Conservation (phyloP, 805 yeast genomes). For the Candida xyloterini region DNA sequence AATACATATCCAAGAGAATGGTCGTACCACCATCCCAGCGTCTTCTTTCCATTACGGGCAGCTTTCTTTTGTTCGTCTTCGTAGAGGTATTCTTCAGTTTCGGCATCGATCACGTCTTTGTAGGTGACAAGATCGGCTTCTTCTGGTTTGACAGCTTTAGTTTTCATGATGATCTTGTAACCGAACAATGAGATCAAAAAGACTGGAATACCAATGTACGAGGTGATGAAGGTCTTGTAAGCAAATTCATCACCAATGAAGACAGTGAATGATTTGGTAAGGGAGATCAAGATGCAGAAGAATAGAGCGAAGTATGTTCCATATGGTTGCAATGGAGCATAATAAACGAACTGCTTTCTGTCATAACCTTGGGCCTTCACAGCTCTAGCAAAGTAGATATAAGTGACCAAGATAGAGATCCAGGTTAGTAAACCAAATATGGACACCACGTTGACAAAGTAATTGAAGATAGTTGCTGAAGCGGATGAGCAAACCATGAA, state of each 20-base stretch:
- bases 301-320: slow-evolving; percentile 58
- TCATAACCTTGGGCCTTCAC: slow-evolving; percentile 64
- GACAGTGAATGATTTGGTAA: slow-evolving; percentile 71
- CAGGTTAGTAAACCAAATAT: slow-evolving; percentile 74
- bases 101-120: slow-evolving; percentile 54
- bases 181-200: slow-evolving; percentile 54
- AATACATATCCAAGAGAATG: slow-evolving; percentile 30
- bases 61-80: slow-evolving; percentile 16
- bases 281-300: slow-evolving; percentile 51
- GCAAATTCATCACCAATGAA: slow-evolving; percentile 53
- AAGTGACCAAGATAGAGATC: slow-evolving; percentile 67
- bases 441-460: slow-evolving; percentile 74
- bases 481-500: slow-evolving; percentile 63
- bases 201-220: slow-evolving; percentile 73
- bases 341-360: slow-evolving; percentile 52
- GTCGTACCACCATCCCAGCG: slow-evolving; percentile 30
- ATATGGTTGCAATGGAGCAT: slow-evolving; percentile 68
- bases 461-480: slow-evolving; percentile 56
- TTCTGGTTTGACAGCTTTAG: slow-evolving; percentile 45
- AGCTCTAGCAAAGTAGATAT: slow-evolving; percentile 63
- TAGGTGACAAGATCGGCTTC: slow-evolving; percentile 62
- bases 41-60: slow-evolving; percentile 19
- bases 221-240: slow-evolving; percentile 69
- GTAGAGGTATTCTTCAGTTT: slow-evolving; percentile 39
- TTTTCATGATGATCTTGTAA: slow-evolving; percentile 53